Conservation (phyloP, 768 basidiomycete species). For the Mycena polygramma region DNA sequence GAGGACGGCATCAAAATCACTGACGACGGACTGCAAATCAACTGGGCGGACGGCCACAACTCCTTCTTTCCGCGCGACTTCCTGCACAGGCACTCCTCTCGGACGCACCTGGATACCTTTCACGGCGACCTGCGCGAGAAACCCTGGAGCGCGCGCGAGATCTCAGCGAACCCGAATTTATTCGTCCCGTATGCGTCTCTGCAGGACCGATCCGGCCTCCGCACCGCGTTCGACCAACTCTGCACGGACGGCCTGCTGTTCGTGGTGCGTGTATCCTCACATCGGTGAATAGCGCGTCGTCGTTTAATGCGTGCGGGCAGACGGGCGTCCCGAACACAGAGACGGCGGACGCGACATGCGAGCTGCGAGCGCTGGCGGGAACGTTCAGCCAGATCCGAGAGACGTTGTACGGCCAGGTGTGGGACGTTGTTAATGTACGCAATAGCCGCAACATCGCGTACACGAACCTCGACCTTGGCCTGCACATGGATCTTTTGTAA, state of each 20-base stretch:
- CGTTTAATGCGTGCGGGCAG: constrained; percentile 9
- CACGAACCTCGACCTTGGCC: constrained; percentile 87
- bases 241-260: constrained; percentile 81
- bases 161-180: constrained; percentile 56
- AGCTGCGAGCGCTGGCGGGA: constrained; percentile 73
- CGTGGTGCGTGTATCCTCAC: constrained; percentile 51
- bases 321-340: constrained; percentile 73
- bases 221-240: constrained; percentile 76
- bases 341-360: constrained; percentile 73
- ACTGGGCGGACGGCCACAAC: constrained; percentile 72
- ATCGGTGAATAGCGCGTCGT: background rate
- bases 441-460: constrained; percentile 94
- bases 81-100: constrained; percentile 62
- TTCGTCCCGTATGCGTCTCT: constrained; percentile 70
- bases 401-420: constrained; percentile 92
- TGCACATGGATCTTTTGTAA: constrained; percentile 94
- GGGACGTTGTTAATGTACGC: constrained; percentile 85
- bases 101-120: constrained; percentile 51
- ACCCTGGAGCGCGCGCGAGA: constrained; percentile 61
- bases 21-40: constrained; percentile 60
- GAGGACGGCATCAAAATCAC: constrained; percentile 56
- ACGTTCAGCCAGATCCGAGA: constrained; percentile 81
- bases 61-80: constrained; percentile 67
- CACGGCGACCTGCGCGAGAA: constrained; percentile 56
- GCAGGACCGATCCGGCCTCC: constrained; percentile 58